Base-by-base conservation (phyloP, 495 filamentous ascomycete genomes). In the Amniculicola lignicola region DNA sequence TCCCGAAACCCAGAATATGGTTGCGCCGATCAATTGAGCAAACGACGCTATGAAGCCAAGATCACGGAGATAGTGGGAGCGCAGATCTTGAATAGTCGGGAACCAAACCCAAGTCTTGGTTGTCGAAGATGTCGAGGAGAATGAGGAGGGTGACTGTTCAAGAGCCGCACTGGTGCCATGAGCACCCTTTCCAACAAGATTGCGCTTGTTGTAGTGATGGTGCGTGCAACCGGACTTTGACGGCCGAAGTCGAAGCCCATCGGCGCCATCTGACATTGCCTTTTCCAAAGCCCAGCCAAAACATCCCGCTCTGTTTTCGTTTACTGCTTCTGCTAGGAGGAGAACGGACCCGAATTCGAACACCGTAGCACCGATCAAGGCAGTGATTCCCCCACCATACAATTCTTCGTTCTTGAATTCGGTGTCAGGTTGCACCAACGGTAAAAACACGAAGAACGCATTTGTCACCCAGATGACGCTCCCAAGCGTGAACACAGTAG, bases 221-320 rank as follows among this genome's bases (percentile, higher is more conserved):
- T 87, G 83, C 3, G 54, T 54, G 52, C 70, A 73, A 24, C 23
- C 18, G n/a, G 47, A 42, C 10, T 27, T 37, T 1, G 59, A 62
- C 4, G 52, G 53, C 22, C 46, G 47, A 1, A 62, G 15, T 6
- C 37, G 53, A 1, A 31, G 18, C 9, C 16, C 33, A 2, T 33
- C 23, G 5, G 12, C 3, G 0, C 50, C 61, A n/a, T 41, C 36
- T 15, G 50, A 41, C 2, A 58, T 14, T 14, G 52, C 43, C 3
- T 59, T 63, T 48, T 83, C 77, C 16, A 86, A 33, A 0, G 86
- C 85, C 84, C 83, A 88, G 14, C 85, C 85, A 68, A 88, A 88
- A 65, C 85, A 89, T 11, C 79, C 82, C 0, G 77, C 70, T 15
- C 78, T 69, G 50, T 83, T 82, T 51, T 82, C 82, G 67, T 88